These are phyloP conservation scores for Penstemon davidsonii DNA, from an alignment of 257 asterid species.

Conservation along the genomic window DNA sequence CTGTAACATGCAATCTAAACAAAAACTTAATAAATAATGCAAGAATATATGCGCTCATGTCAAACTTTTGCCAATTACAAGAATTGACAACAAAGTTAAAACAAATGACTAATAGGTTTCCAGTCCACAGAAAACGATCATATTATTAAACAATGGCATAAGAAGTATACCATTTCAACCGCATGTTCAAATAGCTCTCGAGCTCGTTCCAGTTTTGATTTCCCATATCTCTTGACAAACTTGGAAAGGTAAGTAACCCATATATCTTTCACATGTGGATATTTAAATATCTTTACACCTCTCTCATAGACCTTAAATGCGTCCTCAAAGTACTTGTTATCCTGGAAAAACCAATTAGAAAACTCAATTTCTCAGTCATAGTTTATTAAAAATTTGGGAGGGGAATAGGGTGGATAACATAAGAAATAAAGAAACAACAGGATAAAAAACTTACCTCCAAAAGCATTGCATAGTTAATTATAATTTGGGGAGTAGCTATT, in stretches of 20 bases:
- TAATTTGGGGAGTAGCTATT: constrained; percentile 96
- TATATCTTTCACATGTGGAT: constrained; percentile 93
- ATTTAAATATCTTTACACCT: constrained; percentile 91
- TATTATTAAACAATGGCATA: constrained; percentile 12
- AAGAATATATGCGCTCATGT: neutral
- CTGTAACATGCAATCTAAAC: neutral
- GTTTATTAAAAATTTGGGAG: neutral
- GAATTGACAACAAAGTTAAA: neutral
- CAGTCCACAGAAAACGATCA: neutral
- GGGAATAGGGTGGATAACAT: neutral
- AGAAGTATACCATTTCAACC: constrained; percentile 72
- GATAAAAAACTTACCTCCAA: constrained; percentile 58
- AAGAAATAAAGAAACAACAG: constrained; percentile 7
- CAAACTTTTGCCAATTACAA: neutral
- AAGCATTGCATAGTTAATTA: constrained; percentile 88
- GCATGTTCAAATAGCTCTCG: constrained; percentile 94
- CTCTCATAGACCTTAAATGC: constrained; percentile 95
- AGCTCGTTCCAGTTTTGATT: constrained; percentile 90
- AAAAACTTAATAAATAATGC: neutral
- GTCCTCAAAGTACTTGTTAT: constrained; percentile 86
- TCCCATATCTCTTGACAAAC: constrained; percentile 89
- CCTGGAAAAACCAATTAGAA: constrained; percentile 40
- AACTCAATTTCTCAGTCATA: no score
- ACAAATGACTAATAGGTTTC: constrained; percentile 3
- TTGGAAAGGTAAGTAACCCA: constrained; percentile 91